Percentiles rank a stretch among this genome's conserved stretches.
Evolutionary conservation across 106 monocot genomes (phyloP).

Genomic region (Xerophyta viscosa): DNA sequence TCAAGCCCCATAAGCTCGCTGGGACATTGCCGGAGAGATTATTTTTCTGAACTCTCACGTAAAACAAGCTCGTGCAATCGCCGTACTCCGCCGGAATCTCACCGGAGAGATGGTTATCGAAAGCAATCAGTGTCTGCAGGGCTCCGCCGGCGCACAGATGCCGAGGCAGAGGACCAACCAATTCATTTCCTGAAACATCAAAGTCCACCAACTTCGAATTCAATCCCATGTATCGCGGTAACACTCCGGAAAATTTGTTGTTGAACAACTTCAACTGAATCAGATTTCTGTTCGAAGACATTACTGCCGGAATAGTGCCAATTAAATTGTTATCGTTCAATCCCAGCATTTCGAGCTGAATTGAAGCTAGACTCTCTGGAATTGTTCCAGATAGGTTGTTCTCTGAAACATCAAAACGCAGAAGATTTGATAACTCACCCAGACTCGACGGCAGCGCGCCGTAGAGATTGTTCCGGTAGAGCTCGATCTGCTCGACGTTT

Average conservation of each 20-base stretch:
- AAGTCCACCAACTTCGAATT: constrained; percentile 22
- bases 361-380: constrained; percentile 27
- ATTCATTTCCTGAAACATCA: constrained; percentile 33
- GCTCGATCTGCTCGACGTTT: constrained; percentile 34
- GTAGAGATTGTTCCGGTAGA: constrained; percentile 30
- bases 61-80: constrained; percentile 19
- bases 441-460: constrained; percentile 34
- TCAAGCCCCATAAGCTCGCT: constrained; percentile 24
- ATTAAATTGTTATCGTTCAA: constrained; percentile 46
- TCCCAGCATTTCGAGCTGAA: constrained; percentile 23
- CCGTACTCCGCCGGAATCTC: constrained; percentile 23
- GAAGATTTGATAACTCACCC: constrained; percentile 27
- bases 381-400: constrained; percentile 35
- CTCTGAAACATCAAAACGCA: constrained; percentile 38
- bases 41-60: constrained; percentile 42
- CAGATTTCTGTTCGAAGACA: constrained; percentile 32
- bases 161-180: constrained; percentile 28
- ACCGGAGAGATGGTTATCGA: constrained; percentile 41
- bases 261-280: constrained; percentile 48
- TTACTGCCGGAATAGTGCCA: constrained; percentile 25
- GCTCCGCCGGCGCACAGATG: constrained; percentile 22
- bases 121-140: constrained; percentile 20
- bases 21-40: constrained; percentile 36
- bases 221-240: constrained; percentile 34
- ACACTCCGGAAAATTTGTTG: constrained; percentile 40